Conservation (phyloP, 2,329 filamentous ascomycete species). For the Neoarthrinium moseri region DNA sequence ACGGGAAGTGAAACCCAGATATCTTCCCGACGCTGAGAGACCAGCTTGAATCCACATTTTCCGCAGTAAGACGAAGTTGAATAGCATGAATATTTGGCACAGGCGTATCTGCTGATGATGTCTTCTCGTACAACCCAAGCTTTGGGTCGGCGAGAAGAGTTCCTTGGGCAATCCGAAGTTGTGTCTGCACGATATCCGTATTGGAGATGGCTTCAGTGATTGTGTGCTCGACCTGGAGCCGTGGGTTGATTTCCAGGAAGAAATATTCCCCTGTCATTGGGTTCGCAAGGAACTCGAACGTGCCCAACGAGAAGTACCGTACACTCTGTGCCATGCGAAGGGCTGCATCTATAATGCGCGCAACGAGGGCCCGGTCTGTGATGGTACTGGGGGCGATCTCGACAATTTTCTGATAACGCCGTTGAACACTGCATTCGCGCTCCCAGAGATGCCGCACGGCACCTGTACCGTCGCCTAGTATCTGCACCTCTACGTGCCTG, state of each 20-base stretch:
- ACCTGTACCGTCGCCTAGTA: conserved; percentile 62
- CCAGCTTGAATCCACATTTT: conserved; percentile 51
- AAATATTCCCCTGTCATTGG: conserved; percentile 47
- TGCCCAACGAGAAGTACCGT: conserved; percentile 58
- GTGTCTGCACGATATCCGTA: conserved; percentile 53
- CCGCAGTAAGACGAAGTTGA: conserved; percentile 57
- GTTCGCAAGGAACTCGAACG: conserved; percentile 63
- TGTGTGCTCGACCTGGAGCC: conserved; percentile 62
- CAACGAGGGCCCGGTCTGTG: conserved; percentile 41
- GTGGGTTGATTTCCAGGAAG: conserved; percentile 61
- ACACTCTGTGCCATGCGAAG: conserved; percentile 50
- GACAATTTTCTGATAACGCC: conserved; percentile 62
- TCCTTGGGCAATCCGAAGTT: conserved; percentile 54
- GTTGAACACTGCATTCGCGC: conserved; percentile 66
- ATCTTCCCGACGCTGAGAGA: conserved; percentile 61
- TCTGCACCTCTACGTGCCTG: conserved; percentile 60
- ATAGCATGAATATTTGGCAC: conserved; percentile 44
- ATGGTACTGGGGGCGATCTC: conserved; percentile 57
- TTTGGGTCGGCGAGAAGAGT: conserved; percentile 34
- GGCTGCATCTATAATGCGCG: conserved; percentile 50
- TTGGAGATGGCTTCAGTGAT: conserved; percentile 56
- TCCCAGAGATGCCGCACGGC: conserved; percentile 61
- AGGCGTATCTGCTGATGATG: conserved; percentile 13
- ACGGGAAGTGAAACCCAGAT: conserved; percentile 50
- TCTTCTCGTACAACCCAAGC: conserved; percentile 29